These are phyloP conservation scores for Haplographium delicatum DNA, from an alignment of 495 filamentous ascomycete species.

Conservation along the genomic window DNA sequence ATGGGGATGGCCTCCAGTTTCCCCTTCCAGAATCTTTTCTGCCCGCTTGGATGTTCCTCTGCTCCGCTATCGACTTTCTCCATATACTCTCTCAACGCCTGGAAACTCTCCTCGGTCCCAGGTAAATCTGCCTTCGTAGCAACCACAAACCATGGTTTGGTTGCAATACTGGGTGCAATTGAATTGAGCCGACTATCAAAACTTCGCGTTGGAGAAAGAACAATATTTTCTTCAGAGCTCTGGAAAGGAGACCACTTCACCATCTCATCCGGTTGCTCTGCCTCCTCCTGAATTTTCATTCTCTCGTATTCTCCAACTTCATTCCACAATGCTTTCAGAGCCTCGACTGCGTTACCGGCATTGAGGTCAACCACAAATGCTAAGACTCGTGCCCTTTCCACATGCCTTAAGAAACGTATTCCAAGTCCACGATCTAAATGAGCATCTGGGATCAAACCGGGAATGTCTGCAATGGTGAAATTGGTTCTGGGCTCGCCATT, in stretches of 20 bases:
- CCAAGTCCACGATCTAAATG: slow-evolving; percentile 91
- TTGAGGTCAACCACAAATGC: slow-evolving; percentile 91
- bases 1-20: slow-evolving; percentile 70
- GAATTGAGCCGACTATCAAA: slow-evolving; percentile 22
- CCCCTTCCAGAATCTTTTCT: slow-evolving; percentile 60
- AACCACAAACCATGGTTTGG: slow-evolving; percentile 95
- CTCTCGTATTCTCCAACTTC: slow-evolving; percentile 85
- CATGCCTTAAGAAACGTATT: slow-evolving; percentile 85
- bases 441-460: slow-evolving; percentile 82
- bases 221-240: slow-evolving; percentile 25
- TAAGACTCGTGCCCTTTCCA: slow-evolving; percentile 86
- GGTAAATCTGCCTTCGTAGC: slow-evolving; percentile 90
- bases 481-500: slow-evolving; percentile 53
- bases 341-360: slow-evolving; percentile 68
- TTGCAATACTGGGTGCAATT: slow-evolving; percentile 56
- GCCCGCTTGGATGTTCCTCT: slow-evolving; percentile 64
- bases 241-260: slow-evolving; percentile 17
- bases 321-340: slow-evolving; percentile 76
- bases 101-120: slow-evolving; percentile 73
- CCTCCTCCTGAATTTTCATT: slow-evolving; percentile 57
- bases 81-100: slow-evolving; percentile 61
- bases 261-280: slow-evolving; percentile 42
- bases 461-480: slow-evolving; percentile 95
- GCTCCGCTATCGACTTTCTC: slow-evolving; percentile 50
- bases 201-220: slow-evolving; percentile 30